These are phyloP conservation scores for Termitomyces sp. DNA, from an alignment of 768 basidiomycete species.

Conservation along the genomic window DNA sequence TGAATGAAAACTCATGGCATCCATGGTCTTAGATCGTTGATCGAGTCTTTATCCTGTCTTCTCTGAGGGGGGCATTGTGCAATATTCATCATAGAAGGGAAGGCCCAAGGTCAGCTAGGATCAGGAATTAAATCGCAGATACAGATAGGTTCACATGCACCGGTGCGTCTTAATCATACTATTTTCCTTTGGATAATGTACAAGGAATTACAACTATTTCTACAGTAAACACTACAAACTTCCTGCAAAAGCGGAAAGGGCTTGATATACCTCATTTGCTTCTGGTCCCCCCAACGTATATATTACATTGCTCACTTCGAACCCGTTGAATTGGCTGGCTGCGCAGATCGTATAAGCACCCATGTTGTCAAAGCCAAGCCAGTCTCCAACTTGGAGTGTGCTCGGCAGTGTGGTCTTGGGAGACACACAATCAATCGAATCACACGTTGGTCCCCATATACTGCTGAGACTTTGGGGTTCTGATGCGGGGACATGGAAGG, in stretches of 20 bases:
- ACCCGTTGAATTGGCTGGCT: slow-evolving; percentile 93
- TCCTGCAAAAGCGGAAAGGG: slow-evolving; percentile 42
- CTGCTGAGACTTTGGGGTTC: slow-evolving; percentile 50
- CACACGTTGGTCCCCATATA: slow-evolving; percentile 99
- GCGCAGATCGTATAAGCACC: slow-evolving; percentile 98
- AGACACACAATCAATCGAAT: slow-evolving; percentile 92
- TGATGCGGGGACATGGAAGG: slow-evolving; percentile 47
- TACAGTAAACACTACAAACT: not conserved
- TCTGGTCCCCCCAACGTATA: slow-evolving; percentile 67
- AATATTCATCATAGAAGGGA: too few relatives aligned
- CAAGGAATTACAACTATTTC: not conserved
- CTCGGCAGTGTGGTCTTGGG: slow-evolving; percentile 55
- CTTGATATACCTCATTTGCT: slow-evolving; percentile 42
- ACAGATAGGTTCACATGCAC: not conserved
- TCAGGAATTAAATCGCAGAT: not conserved
- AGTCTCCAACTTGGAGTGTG: slow-evolving; percentile 84
- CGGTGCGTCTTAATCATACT: not conserved
- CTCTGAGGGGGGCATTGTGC: too few relatives aligned
- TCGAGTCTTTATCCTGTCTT: too few relatives aligned
- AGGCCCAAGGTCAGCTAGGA: too few relatives aligned
- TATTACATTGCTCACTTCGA: slow-evolving; percentile 70
- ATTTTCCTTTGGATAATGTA: not conserved
- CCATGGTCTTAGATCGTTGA: too few relatives aligned
- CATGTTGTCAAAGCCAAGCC: slow-evolving; percentile 98
- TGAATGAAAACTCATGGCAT: too few relatives aligned